Evolutionary conservation across 176 grass and related monocot species (phyloP), one percentile per base, ranked within the genome.

Genomic region (Elaeis guineensis): DNA sequence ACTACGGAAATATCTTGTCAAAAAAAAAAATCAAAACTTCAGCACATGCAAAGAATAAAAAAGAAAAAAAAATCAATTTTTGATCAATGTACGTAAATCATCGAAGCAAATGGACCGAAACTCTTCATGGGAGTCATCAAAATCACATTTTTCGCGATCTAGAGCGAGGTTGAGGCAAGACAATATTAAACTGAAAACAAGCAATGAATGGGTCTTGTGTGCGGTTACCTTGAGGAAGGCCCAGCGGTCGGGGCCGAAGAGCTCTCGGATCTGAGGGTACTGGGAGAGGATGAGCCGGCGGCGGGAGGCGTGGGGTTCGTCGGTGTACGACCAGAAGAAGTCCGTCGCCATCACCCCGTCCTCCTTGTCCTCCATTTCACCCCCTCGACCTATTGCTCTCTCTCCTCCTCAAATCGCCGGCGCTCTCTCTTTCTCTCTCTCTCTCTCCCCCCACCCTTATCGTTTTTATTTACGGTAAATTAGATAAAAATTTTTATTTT

Each of bases 321-420:
- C 93, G 5, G 87, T 98, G 81, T 98, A 98, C 30, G 93, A 98
- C 93, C 93, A 98, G 70, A 98, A 92, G 74, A 98, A 98, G 54
- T 89, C 84, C 51, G 84, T 89, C 17, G 93, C 87, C 87, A 98
- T 98, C 57, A 83, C 87, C 5, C 81, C 81, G 18, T 98, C 84
- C 59, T 90, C 78, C 52, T 21, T 75, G 22, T 71, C 71, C 32
- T 65, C 74, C 19, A n/a, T 69, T 19, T 53, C 73, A 54, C 63
- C 60, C 52, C 70, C 58, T 19, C 71, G 6, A 20, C 44, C 53
- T 68, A 52, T 54, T 19, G 71, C 81, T 32, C 6, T 7, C 17
- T 49, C 64, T 53, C 19, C 64, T 30, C 25, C 32, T 19, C 12
- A 44, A 14, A 14, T 14, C 8, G 8, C 35, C 9, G 35, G 35